These are phyloP conservation scores for Crataegus laevigata DNA, from an alignment of 306 rosid species.

Conservation along the genomic window DNA sequence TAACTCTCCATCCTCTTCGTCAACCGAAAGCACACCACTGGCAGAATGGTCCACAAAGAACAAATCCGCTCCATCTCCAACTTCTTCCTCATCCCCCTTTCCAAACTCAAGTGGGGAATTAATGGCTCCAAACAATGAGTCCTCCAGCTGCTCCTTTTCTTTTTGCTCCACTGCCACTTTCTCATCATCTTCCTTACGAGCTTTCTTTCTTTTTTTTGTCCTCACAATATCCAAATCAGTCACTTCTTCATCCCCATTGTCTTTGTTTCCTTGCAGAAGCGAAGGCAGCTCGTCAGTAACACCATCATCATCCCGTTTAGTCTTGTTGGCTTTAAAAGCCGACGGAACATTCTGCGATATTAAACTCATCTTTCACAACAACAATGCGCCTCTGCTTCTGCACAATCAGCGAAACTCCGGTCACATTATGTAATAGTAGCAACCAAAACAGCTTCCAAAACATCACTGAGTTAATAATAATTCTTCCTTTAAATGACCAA, in stretches of 20 bases:
- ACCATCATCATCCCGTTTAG: slow-evolving; percentile 20
- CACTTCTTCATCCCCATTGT: slow-evolving; percentile 11
- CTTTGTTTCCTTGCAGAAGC: slow-evolving; percentile 16
- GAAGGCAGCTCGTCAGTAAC: slow-evolving; percentile 14
- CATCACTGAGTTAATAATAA: neutral
- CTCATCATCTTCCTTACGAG: slow-evolving; percentile 29
- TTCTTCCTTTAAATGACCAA: neutral
- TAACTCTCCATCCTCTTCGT: slow-evolving; percentile 34
- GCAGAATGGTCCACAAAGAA: slow-evolving; percentile 71
- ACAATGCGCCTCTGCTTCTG: slow-evolving; percentile 23
- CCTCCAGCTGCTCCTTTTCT: slow-evolving; percentile 73
- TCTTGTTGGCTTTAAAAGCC: slow-evolving; percentile 26
- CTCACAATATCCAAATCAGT: slow-evolving; percentile 21
- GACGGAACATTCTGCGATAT: slow-evolving; percentile 54
- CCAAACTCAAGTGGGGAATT: slow-evolving; percentile 67
- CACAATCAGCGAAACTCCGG: slow-evolving; percentile 2
- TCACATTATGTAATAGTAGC: too few relatives aligned
- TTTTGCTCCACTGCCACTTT: slow-evolving; percentile 31
- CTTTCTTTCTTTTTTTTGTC: slow-evolving; percentile 54
- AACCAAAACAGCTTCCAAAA: neutral
- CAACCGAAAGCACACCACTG: slow-evolving; percentile 24
- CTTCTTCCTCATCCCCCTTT: slow-evolving; percentile 34
- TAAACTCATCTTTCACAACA: slow-evolving; percentile 54
- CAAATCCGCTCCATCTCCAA: slow-evolving; percentile 17
- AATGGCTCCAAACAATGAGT: slow-evolving; percentile 62